Evolutionary conservation across 108 stramenopile genomes (phyloP).

Genomic region (Cyclotella choctawhatcheeana): DNA sequence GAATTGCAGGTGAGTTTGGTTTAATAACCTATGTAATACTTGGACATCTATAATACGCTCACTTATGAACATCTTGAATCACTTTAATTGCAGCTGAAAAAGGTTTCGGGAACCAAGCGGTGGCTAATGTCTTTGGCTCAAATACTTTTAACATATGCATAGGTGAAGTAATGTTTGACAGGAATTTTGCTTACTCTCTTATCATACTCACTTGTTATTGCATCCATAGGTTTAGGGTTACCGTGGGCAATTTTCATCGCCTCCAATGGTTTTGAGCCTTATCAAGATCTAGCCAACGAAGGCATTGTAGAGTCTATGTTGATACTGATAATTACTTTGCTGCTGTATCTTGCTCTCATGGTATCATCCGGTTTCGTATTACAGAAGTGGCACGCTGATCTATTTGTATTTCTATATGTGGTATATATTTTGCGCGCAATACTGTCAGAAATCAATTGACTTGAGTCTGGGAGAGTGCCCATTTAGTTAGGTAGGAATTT

Average conservation of each 20-base stretch:
- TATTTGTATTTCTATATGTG: conserved; percentile 64
- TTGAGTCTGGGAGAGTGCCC: too few relatives aligned
- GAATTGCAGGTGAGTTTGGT: too few relatives aligned
- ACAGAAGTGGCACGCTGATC: conserved; percentile 69
- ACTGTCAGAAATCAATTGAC: neutral
- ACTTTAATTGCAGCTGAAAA: conserved; percentile 82
- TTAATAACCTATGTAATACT: too few relatives aligned
- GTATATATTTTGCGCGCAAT: conserved; percentile 58
- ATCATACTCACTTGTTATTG: too few relatives aligned
- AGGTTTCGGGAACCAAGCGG: conserved; percentile 91
- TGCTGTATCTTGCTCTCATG: conserved; percentile 67
- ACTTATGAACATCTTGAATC: too few relatives aligned
- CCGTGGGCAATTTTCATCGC: conserved; percentile 81
- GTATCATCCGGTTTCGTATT: conserved; percentile 59
- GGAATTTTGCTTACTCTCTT: too few relatives aligned
- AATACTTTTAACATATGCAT: conserved; percentile 94
- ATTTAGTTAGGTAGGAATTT: too few relatives aligned
- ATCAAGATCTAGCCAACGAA: conserved; percentile 66
- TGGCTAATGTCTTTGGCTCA: conserved; percentile 86
- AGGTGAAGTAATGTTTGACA: too few relatives aligned
- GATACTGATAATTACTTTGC: conserved; percentile 55
- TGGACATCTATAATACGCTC: too few relatives aligned
- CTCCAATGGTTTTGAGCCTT: conserved; percentile 62
- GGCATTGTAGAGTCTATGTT: conserved; percentile 68
- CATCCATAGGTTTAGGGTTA: conserved; percentile 81